Base-by-base conservation (phyloP, 2,329 filamentous ascomycete genomes). In the Pseudogymnoascus sp. region DNA sequence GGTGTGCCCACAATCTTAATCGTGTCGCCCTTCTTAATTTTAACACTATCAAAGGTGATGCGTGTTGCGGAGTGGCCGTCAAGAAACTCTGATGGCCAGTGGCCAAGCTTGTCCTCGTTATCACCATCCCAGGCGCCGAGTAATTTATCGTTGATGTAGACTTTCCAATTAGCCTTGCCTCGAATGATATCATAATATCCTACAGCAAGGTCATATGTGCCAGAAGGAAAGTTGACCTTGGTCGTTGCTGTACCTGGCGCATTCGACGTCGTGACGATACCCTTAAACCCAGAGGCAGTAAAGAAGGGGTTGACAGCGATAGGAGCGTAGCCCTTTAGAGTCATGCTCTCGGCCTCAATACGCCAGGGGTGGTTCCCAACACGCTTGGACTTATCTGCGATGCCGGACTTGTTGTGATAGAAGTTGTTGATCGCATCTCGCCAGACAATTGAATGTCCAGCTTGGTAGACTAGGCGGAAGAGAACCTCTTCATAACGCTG, bases 401-500 rank as follows among this genome's bases (percentile, higher is more conserved):
- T 88, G 2, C 80, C 77, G 0, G 85, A 86, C 38, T 84, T 73
- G 70, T 84, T 86, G 70, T 77, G 69, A 73, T 88, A 90, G 74
- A 87, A 90, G 63, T 84, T 77, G 68, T 77, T 83, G 74, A 90
- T 84, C 0, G 84, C 79, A 69, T 90, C 88, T 12, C 88, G 80
- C 88, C 88, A 91, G 14, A 89, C 84, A 16, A 90, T 78, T 0
- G 86, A 79, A 73, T 90, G 88, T 0, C 87, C 88, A 0, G 88
- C 84, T 72, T 90, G 88, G 71, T 85, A 90, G 1, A 75, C 75
- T 9, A 88, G 80, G 2, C 84, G 80, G 73, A 82, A 85, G 0
- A 84, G 75, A 36, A 84, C 78, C 56, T 88, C 78, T 4, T 84
- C 76, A 71, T 78, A 88, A 23, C 86, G 79, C 72, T 87, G 79